phyloP scores from a whole-genome alignment of 176 grass and related monocot genomes.

The Carex parvula region DNA sequence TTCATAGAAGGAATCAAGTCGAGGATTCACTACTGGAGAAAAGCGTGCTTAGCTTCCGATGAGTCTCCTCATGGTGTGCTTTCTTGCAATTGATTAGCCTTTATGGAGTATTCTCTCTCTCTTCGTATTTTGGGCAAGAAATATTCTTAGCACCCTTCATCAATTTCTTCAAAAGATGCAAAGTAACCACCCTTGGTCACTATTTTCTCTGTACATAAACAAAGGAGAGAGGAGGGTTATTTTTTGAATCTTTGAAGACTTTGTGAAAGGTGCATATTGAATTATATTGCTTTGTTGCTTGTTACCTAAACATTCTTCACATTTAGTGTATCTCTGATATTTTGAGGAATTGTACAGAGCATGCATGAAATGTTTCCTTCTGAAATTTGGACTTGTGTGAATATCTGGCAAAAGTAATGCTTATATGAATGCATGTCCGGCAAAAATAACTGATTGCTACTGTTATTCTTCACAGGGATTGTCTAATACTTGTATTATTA shows the following conservation, averaged over 20 bases:
- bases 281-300: background rate
- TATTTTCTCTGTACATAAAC: background rate
- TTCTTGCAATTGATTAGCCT: background rate
- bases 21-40: constrained; percentile 58
- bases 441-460: background rate
- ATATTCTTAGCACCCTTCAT: background rate
- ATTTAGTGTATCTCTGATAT: background rate
- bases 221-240: background rate
- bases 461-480: background rate
- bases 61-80: constrained; percentile 55
- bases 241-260: background rate
- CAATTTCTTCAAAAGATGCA: background rate
- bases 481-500: constrained; percentile 12
- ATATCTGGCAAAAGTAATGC: background rate
- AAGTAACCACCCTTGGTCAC: background rate
- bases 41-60: constrained; percentile 35
- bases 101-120: background rate
- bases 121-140: background rate
- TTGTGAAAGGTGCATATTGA: constrained; percentile 1
- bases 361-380: background rate
- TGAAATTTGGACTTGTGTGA: background rate
- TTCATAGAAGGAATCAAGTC: constrained; percentile 71
- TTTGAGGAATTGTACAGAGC: background rate
- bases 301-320: constrained; percentile 12
- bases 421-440: background rate